Conservation (phyloP, 331 rosid species). For the Rosa hybrid region DNA sequence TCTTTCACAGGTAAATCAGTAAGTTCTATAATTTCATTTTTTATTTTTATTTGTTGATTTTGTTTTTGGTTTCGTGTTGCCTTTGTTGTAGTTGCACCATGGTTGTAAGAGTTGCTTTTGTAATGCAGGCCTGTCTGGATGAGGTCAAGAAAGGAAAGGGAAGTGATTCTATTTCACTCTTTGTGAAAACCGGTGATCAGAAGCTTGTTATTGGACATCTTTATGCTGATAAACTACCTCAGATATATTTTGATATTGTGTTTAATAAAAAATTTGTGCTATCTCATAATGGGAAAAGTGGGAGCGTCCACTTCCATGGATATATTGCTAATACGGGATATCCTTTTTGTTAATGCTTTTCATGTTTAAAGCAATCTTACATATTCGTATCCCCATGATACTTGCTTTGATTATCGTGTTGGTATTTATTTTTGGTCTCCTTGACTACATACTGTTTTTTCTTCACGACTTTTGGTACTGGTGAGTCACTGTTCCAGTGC, state of each 20-base stretch:
- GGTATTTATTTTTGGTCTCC: slow-evolving; percentile 19
- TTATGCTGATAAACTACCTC: slow-evolving; percentile 58
- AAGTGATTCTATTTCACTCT: slow-evolving; percentile 45
- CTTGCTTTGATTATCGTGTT: neutral
- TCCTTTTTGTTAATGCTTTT: slow-evolving; percentile 45
- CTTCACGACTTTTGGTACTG: slow-evolving; percentile 27
- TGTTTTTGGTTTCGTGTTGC: neutral
- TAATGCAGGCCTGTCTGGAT: slow-evolving; percentile 65
- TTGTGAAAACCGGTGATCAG: slow-evolving; percentile 50
- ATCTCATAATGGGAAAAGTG: slow-evolving; percentile 73
- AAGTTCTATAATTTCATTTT: slow-evolving; percentile 12
- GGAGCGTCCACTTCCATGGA: slow-evolving; percentile 70
- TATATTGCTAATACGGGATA: slow-evolving; percentile 37
- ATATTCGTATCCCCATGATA: neutral
- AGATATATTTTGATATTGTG: slow-evolving; percentile 59
- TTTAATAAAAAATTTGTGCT: slow-evolving; percentile 72
- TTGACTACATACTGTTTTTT: slow-evolving; percentile 39
- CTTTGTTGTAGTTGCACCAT: slow-evolving; percentile 14
- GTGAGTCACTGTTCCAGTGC: slow-evolving; percentile 41
- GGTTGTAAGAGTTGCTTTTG: slow-evolving; percentile 6
- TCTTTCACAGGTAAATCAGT: slow-evolving; percentile 58
- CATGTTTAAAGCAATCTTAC: slow-evolving; percentile 13
- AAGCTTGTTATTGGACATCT: slow-evolving; percentile 69
- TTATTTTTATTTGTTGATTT: neutral
- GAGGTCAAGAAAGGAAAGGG: slow-evolving; percentile 59